These are phyloP conservation scores for Gryganskiella cystojenkinii DNA, from an alignment of 192 early-diverging fungal species.

Conservation along the genomic window DNA sequence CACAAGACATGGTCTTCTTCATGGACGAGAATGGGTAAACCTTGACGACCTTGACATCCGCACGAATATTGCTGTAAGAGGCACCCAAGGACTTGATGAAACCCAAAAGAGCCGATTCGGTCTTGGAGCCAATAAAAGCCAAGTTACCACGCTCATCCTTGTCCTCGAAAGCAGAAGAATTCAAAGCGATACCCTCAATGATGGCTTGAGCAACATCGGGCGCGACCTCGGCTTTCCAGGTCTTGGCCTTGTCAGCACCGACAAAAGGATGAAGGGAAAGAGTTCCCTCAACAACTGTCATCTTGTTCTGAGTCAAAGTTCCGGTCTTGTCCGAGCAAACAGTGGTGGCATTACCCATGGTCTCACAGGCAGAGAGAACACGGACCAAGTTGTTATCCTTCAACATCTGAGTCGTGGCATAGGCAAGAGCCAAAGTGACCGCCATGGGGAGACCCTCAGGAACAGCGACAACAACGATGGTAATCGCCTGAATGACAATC, in stretches of 20 bases:
- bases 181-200: conserved; percentile 72
- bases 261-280: conserved; percentile 62
- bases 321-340: conserved; percentile 93
- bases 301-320: conserved; percentile 86
- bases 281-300: conserved; percentile 78
- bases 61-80: conserved; percentile 67
- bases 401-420: conserved; percentile 86
- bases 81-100: conserved; percentile 72
- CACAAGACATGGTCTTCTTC: conserved; percentile 90
- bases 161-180: conserved; percentile 82
- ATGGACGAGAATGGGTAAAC: conserved; percentile 91
- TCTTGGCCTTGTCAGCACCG: conserved; percentile 52
- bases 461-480: conserved; percentile 85
- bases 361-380: conserved; percentile 83
- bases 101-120: conserved; percentile 80
- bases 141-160: conserved; percentile 69
- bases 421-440: conserved; percentile 85
- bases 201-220: conserved; percentile 55
- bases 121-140: conserved; percentile 82
- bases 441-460: conserved; percentile 92
- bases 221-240: conserved; percentile 61
- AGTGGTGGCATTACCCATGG: conserved; percentile 85
- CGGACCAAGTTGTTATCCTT: conserved; percentile 85
- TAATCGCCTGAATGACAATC: conserved; percentile 85
- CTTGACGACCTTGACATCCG: conserved; percentile 62